Evolutionary conservation across 2,329 filamentous ascomycete species (phyloP).

Genomic region (Penicillium sp.): DNA sequence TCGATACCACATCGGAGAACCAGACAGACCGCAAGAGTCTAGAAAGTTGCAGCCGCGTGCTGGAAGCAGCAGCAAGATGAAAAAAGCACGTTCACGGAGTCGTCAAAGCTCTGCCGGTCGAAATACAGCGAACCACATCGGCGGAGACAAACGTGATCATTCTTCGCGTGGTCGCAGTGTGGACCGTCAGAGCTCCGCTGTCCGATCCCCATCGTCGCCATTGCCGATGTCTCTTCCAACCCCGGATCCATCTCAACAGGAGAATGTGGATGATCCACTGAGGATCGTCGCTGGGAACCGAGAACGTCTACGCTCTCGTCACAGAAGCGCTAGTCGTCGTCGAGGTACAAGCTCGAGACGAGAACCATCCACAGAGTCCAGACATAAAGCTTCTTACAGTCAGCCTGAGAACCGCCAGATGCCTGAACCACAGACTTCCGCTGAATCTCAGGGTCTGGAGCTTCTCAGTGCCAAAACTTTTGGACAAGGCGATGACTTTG

Average conservation of each 20-base stretch:
- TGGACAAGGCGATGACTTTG: constrained; percentile 5
- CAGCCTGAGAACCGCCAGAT: constrained; percentile 26
- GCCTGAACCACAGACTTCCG: constrained; percentile 21
- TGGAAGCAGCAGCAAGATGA: constrained; percentile 54
- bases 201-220: constrained; percentile 76
- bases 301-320: constrained; percentile 48
- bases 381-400: constrained; percentile 37
- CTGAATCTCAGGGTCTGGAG: constrained; percentile 8
- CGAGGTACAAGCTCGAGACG: constrained; percentile 43
- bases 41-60: constrained; percentile 31
- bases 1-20: constrained; percentile 42
- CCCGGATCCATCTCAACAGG: constrained; percentile 50
- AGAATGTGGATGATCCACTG: constrained; percentile 62
- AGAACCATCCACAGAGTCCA: constrained; percentile 49
- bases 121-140: constrained; percentile 39
- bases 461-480: constrained; percentile 5
- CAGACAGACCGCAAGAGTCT: constrained; percentile 47
- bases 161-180: constrained; percentile 59
- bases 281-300: constrained; percentile 46
- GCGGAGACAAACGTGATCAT: constrained; percentile 26
- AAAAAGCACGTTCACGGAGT: constrained; percentile 37
- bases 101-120: constrained; percentile 45
- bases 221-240: constrained; percentile 62
- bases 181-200: constrained; percentile 57
- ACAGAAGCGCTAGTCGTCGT: constrained; percentile 53